Evolutionary conservation across 2,329 filamentous ascomycete species (phyloP), one percentile per base, ranked within the genome.

Genomic region (Penicillium decumbens): DNA sequence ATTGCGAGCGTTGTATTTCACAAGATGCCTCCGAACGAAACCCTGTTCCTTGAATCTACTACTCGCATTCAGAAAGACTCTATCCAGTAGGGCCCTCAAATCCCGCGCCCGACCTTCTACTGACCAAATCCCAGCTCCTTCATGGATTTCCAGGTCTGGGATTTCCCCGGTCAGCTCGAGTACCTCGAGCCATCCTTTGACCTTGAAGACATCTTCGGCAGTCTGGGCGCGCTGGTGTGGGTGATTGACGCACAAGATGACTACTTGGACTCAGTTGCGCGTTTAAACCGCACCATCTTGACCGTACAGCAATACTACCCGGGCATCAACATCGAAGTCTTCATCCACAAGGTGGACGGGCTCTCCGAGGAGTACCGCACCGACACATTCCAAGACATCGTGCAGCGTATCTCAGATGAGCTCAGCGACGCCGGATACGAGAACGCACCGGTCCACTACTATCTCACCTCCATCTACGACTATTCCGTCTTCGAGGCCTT

Each of bases 1-100:
- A 97, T 98, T 67, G 93, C 91, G 24, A 97, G 90, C 65, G 95
- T 98, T 41, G 92, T 98, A n/a, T 97, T 98, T 65, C 91, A 97
- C 72, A 98, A 98, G 69, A 84, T 97, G 66, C 89, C 92, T 3
- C 91, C 93, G 2, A 95, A 88, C 61, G 95, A 98, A 74, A 97
- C 93, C 0, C 75, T 98, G 13, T 98, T 95, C 64, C 80, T 98
- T 15, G 93, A 97, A 70, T 95, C 93, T 0, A 98, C 93, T 3
- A 91, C 90, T 8, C 82, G 88, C 28, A 95, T 97, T 56, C 90
- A 95, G 65, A 95, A 95, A 66, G 90, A 96, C 61, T 89, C 88
- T 3, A 91, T 97, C 78, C 89, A 93, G 91, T 96, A 71, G 74
- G 89, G 76, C 6, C 1, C 10, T n/a, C 7, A 20, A 37, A 28